Evolutionary conservation across 805 yeast species (phyloP), one percentile per base, ranked within the genome.

Genomic region (Monosporozyma servazzii): DNA sequence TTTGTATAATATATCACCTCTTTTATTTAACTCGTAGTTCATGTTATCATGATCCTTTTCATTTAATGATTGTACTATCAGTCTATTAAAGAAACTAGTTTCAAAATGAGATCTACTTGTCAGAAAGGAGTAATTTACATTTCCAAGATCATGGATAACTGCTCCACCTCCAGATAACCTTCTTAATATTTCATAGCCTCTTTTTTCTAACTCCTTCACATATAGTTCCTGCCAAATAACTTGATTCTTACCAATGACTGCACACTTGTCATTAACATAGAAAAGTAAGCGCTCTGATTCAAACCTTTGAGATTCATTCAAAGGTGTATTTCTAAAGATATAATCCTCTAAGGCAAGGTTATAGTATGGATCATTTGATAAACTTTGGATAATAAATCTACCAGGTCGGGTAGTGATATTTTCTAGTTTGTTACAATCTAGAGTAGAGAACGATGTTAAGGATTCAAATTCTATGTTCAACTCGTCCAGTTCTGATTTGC

Each of bases 201-300:
- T 65, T 0, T 71, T 57, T 3, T 74, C 69, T 5, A 86, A 69
- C 13, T 79, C 61, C 0, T 79, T 75, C 2, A 93, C 51, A 59
- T 87, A 86, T 40, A 82, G 76, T 64, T 93, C 99, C 53, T 81
- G 79, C 88, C 91, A 91, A 2, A 96, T 95, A 56, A 89, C 93
- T 67, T 93, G 99, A 63, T 93, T 93, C 62, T 95, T 88, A 0
- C 99, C 99, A 11, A 93, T 74, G 1, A 93, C 96, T n/a, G 89
- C 88, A 65, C 96, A 87, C 0, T 91, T 88, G 2, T 78, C 65
- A 63, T 93, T 93, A 36, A 76, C 73, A 64, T 93, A 93, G 50
- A 91, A 74, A 53, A 88, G 63, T 29, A 93, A 69, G 51, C 95
- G 67, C 52, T 79, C 77, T 47, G 70, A 71, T 36, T 66, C 61